Evolutionary conservation across 495 filamentous ascomycete genomes (phyloP), one percentile per base, ranked within the genome.

Genomic region (Lentithecium fluviatile): DNA sequence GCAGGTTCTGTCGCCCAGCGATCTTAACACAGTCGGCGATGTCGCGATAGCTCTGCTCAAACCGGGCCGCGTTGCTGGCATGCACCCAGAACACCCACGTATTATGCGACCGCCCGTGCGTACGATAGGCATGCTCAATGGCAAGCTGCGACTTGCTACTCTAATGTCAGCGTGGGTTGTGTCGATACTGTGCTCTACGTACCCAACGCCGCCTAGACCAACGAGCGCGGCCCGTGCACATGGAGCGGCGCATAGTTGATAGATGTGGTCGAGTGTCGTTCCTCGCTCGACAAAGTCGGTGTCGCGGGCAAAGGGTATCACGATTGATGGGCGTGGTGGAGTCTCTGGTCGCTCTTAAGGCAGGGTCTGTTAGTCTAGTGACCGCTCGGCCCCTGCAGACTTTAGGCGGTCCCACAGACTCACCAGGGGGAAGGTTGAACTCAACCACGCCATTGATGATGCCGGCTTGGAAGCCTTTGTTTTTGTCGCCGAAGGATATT

Each of bases 141-240:
- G 81, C 80, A 45, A 82, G 75, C 54, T 83, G 79, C 1, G 79
- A 78, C 70, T 83, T 83, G 11, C 77, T 82, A n/a, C n/a, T 40
- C 20, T 25, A 23, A 36, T 50, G n/a, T 40, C 37, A 40, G 36
- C 58, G 17, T 50, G 38, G 37, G 58, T 24, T 51, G 17, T 45
- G 4, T 12, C 21, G 7, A 10, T 10, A 45, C 2, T 10, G 26
- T 52, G 0, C 12, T 32, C 15, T 47, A 17, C 68, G 59, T 73
- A 81, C 78, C 79, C 79, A 43, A 81, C 70, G 20, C 79, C 79
- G 15, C 78, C 79, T 17, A 80, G 65, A 4, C 58, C 58, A 12
- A 62, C 58, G 4, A 62, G 52, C 52, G 58, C 58, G 2, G 66
- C 66, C 37, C 74, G 64, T 19, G 54, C 58, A 51, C 26, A 47